Base-by-base conservation (phyloP, 805 yeast species). In the Candida sphagnicola region DNA sequence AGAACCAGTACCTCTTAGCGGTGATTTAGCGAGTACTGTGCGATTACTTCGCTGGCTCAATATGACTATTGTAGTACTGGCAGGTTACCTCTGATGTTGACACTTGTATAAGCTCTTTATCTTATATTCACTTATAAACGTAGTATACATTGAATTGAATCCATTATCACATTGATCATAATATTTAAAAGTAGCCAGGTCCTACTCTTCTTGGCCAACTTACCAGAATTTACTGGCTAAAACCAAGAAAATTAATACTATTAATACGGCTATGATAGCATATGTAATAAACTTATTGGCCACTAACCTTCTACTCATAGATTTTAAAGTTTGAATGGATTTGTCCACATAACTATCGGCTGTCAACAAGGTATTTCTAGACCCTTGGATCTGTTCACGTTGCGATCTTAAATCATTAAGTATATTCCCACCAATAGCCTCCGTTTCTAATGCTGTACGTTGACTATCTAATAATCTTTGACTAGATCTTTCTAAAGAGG, bases 281-380 rank as follows among this genome's bases (percentile, higher is more conserved):
- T 88, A 86, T 41, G 95, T 86, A 46, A 91, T 84, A 49, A 90
- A 72, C 60, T 88, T 84, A 62, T 91, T 91, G 4, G 96, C 91
- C 8, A 95, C 88, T 72, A 90, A 73, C 52, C 98, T 70, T 61
- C 98, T 75, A 18, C 95, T 84, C 99, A 93, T 93, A 14, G 86
- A 75, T 51, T 88, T 80, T 52, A 93, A 69, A 1, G 98, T 93
- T 41, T 85, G 77, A 40, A 93, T 75, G 40, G 93, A 82, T 56
- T 85, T 82, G 62, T 93, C 98, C 38, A 93, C 96, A 54, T 90
- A 88, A 1, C 84, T 79, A 57, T 93, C 98, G 0, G 98, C 98
- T 45, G 89, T 91, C 62, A 77, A 76, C 36, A 93, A 67, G 0
- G 95, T 86, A 51, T 84, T 85, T 59, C 97, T 78, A 16, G 96